Conservation (phyloP, 257 asterid genomes). For the Pogostemon cablin region DNA sequence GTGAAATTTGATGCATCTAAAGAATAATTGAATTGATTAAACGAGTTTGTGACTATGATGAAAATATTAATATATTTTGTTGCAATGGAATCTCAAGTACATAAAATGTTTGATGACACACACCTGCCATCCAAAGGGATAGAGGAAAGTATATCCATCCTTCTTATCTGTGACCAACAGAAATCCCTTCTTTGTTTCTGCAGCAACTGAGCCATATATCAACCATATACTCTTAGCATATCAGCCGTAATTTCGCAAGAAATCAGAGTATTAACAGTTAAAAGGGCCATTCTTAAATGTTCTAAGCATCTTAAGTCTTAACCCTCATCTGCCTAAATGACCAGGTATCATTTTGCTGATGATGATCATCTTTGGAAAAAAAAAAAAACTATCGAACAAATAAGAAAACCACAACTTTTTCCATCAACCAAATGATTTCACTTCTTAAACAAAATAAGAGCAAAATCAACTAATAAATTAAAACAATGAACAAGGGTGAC, state of each 20-base stretch:
- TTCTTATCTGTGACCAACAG: slow-evolving; percentile 70
- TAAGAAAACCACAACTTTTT: neutral
- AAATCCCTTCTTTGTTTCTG: slow-evolving; percentile 87
- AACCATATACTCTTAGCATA: slow-evolving; percentile 56
- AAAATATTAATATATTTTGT: neutral
- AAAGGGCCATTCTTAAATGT: neutral
- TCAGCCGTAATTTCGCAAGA: slow-evolving; percentile 35
- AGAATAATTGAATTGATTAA: slow-evolving; percentile 2
- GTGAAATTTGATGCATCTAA: slow-evolving; percentile 20
- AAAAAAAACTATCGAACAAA: neutral
- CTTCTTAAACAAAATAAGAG: slow-evolving; percentile 9
- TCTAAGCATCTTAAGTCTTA: neutral
- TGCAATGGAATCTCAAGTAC: slow-evolving; percentile 3
- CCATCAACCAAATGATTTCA: slow-evolving; percentile 1
- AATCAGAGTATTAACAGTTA: slow-evolving; percentile 30
- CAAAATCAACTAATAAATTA: neutral
- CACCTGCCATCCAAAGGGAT: slow-evolving; percentile 98
- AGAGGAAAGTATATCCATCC: slow-evolving; percentile 79
- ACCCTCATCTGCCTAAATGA: neutral
- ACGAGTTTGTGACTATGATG: slow-evolving; percentile 8
- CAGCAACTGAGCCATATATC: slow-evolving; percentile 88
- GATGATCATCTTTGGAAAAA: neutral
- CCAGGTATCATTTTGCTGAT: neutral
- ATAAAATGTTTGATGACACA: slow-evolving; percentile 12
- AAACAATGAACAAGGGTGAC: neutral